These are phyloP conservation scores for Austropuccinia psidii DNA, from an alignment of 1,284 basidiomycete genomes.

Conservation along the genomic window DNA sequence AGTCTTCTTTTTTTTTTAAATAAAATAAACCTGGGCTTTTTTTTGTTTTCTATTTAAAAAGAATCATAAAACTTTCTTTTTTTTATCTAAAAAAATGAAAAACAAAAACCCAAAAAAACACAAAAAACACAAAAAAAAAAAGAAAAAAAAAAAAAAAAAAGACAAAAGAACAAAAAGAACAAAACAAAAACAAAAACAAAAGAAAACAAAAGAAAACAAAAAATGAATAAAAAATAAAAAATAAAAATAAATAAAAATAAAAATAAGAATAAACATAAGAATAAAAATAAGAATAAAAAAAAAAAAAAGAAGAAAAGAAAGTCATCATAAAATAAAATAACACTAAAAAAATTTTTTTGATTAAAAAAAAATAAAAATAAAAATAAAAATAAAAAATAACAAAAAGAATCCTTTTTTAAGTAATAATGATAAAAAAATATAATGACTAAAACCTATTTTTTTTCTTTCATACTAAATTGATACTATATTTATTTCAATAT, in stretches of 20 bases:
- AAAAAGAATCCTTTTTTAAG: too few relatives aligned
- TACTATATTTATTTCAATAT: too few relatives aligned
- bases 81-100: neutral
- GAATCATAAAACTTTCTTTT: too few relatives aligned
- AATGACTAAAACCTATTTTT: too few relatives aligned
- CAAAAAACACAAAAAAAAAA: neutral
- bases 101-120: neutral
- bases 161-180: neutral
- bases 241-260: neutral
- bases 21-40: too few relatives aligned
- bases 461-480: too few relatives aligned
- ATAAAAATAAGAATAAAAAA: neutral
- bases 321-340: neutral
- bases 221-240: neutral
- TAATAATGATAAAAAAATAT: too few relatives aligned
- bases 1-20: too few relatives aligned
- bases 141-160: neutral
- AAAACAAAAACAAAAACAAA: neutral
- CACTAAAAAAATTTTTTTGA: neutral
- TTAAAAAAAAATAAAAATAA: neutral
- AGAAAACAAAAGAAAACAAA: neutral
- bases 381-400: neutral
- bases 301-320: neutral
- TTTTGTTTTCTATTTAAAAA: too few relatives aligned
- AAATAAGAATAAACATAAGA: neutral